Percentiles rank a stretch among this genome's conserved stretches.
These are phyloP conservation scores for Boletus speciosus DNA, from an alignment of 768 basidiomycete genomes.

Conservation along the genomic window DNA sequence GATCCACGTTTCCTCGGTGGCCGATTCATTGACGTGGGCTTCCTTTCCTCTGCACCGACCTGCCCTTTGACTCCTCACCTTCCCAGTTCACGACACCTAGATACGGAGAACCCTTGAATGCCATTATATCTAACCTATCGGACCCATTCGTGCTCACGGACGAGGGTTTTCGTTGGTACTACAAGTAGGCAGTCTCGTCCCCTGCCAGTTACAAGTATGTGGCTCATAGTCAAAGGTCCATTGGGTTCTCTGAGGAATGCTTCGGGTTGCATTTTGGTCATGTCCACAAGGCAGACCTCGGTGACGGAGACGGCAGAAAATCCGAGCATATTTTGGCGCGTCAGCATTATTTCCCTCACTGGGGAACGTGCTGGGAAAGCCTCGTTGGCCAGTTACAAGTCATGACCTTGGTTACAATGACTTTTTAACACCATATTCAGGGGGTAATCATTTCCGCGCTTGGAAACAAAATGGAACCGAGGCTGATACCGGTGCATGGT, in stretches of 20 bases:
- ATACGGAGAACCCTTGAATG: constrained; percentile 79
- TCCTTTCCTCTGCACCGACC: neutral
- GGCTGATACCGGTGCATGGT: constrained; percentile 78
- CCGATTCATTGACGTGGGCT: constrained; percentile 67
- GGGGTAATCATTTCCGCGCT: constrained; percentile 87
- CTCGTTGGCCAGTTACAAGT: constrained; percentile 46
- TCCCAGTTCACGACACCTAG: constrained; percentile 59
- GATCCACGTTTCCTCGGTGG: constrained; percentile 78
- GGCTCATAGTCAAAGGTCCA: constrained; percentile 46
- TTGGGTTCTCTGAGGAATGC: constrained; percentile 82
- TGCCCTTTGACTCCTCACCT: neutral
- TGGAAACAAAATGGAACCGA: constrained; percentile 84
- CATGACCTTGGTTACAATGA: neutral
- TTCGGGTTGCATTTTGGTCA: constrained; percentile 74
- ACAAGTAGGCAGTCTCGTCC: constrained; percentile 44
- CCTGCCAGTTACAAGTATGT: neutral
- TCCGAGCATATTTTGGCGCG: constrained; percentile 69
- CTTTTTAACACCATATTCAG: constrained; percentile 30
- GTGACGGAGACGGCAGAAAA: constrained; percentile 74
- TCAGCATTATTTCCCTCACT: constrained; percentile 73
- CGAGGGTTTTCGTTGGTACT: constrained; percentile 62
- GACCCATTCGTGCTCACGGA: constrained; percentile 81
- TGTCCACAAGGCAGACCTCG: constrained; percentile 76
- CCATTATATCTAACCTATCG: constrained; percentile 74
- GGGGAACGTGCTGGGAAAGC: constrained; percentile 89